Conservation (phyloP, 2,329 filamentous ascomycete species). For the Claviceps sp. region DNA sequence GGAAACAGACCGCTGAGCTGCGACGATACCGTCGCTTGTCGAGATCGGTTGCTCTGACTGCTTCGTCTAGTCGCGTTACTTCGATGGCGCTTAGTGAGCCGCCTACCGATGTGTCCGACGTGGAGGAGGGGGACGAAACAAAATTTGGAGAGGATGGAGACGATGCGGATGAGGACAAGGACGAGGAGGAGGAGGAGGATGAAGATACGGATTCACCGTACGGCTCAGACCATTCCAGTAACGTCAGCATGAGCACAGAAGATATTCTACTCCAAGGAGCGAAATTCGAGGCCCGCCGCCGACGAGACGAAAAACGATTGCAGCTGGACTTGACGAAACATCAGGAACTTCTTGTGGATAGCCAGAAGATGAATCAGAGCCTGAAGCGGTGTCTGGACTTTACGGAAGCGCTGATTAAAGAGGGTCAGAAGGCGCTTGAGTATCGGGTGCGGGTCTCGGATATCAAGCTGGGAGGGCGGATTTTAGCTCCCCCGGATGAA, state of each 20-base stretch:
- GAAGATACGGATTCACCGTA: slow-evolving; percentile 37
- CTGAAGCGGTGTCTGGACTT: slow-evolving; percentile 78
- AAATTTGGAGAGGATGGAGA: slow-evolving; percentile 18
- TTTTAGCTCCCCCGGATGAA: slow-evolving; percentile 57
- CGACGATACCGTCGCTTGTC: slow-evolving; percentile 78
- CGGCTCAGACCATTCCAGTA: slow-evolving; percentile 35
- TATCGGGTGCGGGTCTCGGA: slow-evolving; percentile 72
- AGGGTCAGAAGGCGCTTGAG: slow-evolving; percentile 74
- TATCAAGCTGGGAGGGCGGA: slow-evolving; percentile 66
- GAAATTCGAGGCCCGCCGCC: slow-evolving; percentile 32
- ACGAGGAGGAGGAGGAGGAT: slow-evolving; percentile 10
- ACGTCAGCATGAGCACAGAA: slow-evolving; percentile 17
- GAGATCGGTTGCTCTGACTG: slow-evolving; percentile 61
- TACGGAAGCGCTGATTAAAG: slow-evolving; percentile 81
- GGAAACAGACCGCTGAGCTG: slow-evolving; percentile 80
- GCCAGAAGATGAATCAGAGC: slow-evolving; percentile 90
- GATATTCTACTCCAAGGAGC: slow-evolving; percentile 27
- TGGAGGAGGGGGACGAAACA: slow-evolving; percentile 30
- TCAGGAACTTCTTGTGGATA: slow-evolving; percentile 75
- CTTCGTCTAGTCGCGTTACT: slow-evolving; percentile 29
- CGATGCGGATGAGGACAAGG: slow-evolving; percentile 11
- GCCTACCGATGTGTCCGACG: slow-evolving; percentile 33
- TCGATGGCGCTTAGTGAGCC: slow-evolving; percentile 30
- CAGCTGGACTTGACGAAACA: slow-evolving; percentile 78
- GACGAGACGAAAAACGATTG: slow-evolving; percentile 70